phyloP scores from a whole-genome alignment of 805 yeast genomes.

The Candida qinlingensis region DNA sequence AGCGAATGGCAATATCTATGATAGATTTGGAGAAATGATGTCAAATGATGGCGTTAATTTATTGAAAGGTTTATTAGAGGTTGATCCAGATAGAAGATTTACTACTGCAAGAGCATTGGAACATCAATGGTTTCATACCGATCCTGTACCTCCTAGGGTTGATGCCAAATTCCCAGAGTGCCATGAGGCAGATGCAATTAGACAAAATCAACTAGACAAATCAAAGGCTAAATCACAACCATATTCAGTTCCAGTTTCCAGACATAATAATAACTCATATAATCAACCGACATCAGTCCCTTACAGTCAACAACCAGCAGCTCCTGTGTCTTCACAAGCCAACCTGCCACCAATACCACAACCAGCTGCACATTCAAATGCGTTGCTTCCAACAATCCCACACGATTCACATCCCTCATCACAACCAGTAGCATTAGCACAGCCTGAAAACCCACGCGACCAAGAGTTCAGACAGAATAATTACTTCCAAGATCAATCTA shows the following conservation, averaged over 20 bases:
- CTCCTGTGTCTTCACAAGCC: neutral
- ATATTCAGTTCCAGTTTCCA: neutral
- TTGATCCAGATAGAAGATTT: slow-evolving; percentile 68
- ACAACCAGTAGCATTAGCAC: no score
- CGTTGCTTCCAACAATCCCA: no score
- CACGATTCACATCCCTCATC: no score
- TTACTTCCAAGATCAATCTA: no score
- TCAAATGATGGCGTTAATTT: slow-evolving; percentile 43
- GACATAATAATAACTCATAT: neutral
- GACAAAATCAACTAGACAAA: slow-evolving; percentile 39
- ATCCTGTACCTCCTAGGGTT: slow-evolving; percentile 64
- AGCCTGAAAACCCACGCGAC: no score
- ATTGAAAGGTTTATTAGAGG: slow-evolving; percentile 52
- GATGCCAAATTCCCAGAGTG: slow-evolving; percentile 58
- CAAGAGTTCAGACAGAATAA: no score
- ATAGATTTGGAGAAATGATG: slow-evolving; percentile 40
- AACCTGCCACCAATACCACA: neutral
- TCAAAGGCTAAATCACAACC: slow-evolving; percentile 2
- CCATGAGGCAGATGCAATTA: slow-evolving; percentile 78
- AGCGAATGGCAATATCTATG: slow-evolving; percentile 35
- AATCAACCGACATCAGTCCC: neutral
- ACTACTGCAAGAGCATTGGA: slow-evolving; percentile 77
- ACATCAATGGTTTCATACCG: slow-evolving; percentile 61
- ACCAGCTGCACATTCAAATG: neutral
- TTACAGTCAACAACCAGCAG: neutral